Conservation (phyloP, 495 filamentous ascomycete species). For the Penicillium dipodomyicola region DNA sequence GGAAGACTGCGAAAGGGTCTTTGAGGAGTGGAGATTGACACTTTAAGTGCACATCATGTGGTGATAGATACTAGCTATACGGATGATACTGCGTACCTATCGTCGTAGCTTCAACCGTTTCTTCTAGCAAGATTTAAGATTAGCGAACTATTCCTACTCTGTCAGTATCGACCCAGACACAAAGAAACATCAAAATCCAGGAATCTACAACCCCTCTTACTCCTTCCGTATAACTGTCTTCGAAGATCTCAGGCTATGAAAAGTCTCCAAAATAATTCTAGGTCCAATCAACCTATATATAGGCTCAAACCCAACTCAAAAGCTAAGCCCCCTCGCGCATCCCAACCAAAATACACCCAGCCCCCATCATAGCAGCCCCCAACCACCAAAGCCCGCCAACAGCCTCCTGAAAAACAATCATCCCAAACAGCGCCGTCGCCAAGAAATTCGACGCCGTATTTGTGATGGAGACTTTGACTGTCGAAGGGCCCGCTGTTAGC, state of each 20-base stretch:
- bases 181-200: too few relatives aligned
- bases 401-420: constrained; percentile 66
- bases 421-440: constrained; percentile 80
- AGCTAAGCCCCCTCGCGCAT: constrained; percentile 60
- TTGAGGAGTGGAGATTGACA: constrained; percentile 9
- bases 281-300: too few relatives aligned
- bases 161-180: too few relatives aligned
- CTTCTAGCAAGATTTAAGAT: not conserved
- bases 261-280: too few relatives aligned
- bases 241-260: too few relatives aligned
- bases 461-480: constrained; percentile 86
- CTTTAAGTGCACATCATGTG: not conserved
- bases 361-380: constrained; percentile 79
- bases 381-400: constrained; percentile 83
- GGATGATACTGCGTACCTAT: too few relatives aligned
- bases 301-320: too few relatives aligned
- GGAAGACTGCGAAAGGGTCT: constrained; percentile 12
- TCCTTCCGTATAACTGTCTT: not conserved
- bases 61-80: not conserved
- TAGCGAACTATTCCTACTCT: not conserved
- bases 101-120: too few relatives aligned
- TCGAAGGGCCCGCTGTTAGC: constrained; percentile 75
- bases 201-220: not conserved
- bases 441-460: constrained; percentile 95
- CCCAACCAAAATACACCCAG: constrained; percentile 87